Percentiles rank a stretch among this genome's conserved stretches.
Conservation (phyloP, 2,329 filamentous ascomycete species). For the Alternaria panax region DNA sequence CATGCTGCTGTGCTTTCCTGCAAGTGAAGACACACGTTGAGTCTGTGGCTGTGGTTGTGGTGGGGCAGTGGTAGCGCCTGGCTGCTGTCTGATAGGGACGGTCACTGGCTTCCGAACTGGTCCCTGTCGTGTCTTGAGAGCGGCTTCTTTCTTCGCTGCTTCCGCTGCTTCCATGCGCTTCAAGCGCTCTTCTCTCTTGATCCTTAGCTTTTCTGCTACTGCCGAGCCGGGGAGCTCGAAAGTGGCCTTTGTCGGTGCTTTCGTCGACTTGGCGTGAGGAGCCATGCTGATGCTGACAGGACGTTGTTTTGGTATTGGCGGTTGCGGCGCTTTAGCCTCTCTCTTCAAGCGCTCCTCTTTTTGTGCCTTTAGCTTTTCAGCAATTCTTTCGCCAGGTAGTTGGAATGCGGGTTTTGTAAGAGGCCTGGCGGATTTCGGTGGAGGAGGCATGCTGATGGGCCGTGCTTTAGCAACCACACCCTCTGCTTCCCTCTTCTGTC, state of each 20-base stretch:
- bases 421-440: slow-evolving; percentile 60
- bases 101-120: slow-evolving; percentile 57
- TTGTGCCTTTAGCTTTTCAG: slow-evolving; percentile 43
- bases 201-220: slow-evolving; percentile 49
- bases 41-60: slow-evolving; percentile 11
- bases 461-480: slow-evolving; percentile 37
- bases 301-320: slow-evolving; percentile 7
- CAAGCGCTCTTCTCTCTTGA: slow-evolving; percentile 45
- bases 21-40: slow-evolving; percentile 24
- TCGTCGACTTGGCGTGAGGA: slow-evolving; percentile 55
- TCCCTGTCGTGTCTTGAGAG: slow-evolving; percentile 40
- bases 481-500: slow-evolving; percentile 55
- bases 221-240: slow-evolving; percentile 64
- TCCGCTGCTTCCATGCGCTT: slow-evolving; percentile 44
- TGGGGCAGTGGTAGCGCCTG: slow-evolving; percentile 27
- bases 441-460: slow-evolving; percentile 57
- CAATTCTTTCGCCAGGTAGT: slow-evolving; percentile 62
- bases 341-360: slow-evolving; percentile 46
- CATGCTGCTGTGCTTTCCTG: slow-evolving; percentile 33
- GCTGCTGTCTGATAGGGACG: slow-evolving; percentile 53
- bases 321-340: slow-evolving; percentile 25
- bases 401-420: slow-evolving; percentile 60
- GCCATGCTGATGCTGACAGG: slow-evolving; percentile 39
- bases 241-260: slow-evolving; percentile 58
- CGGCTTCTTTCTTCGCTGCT: slow-evolving; percentile 50